Evolutionary conservation across 768 basidiomycete species (phyloP), one percentile per base, ranked within the genome.

Genomic region (Macrolepiota dolichaula): DNA sequence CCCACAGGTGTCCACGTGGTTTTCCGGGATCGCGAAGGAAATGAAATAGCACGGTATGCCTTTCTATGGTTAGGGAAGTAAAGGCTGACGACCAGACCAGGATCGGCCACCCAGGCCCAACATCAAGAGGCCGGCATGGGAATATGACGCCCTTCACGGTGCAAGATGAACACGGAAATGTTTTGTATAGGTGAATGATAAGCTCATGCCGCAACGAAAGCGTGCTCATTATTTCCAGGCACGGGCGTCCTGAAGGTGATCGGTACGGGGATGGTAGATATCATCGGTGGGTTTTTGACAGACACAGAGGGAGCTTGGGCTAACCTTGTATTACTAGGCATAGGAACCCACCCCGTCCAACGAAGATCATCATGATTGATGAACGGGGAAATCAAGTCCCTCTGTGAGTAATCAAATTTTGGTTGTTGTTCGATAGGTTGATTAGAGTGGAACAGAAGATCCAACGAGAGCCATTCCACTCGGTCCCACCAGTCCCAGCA

Each of bases 1-100:
- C 88, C 89, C 38, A 79, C 77, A 17, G 88, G 86, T 22, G 74
- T 84, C 62, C 81, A 85, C 61, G 84, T 89, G 4, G 79, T 89
- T 50, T 89, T 91, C 65, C 80, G 86, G 69, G 88, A 89, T 66
- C 82, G 84, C 64, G 71, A 77, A 19, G 88, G 88, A 22, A 81
- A 83, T 57, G 85, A 86, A 66, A 83, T 88, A 25, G 81, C 82
- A 2, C 82, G 87, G 87, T 85, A 72, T 57, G 67, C 40, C 24
- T 29, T 12, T 36, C 56, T 42, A 19, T 4, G 13, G 25, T 42
- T 13, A 4, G n/a, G 40, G 27, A 46, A 29, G 29, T 12, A 40
- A 36, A 27, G 24, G 19, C 27, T 54, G 44, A 55, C 24, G 11
- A 2, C 29, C 4, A 44, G n/a, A 19, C 24, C 47, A 53, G 55